Percentiles rank a stretch among this genome's conserved stretches.
Conservation (phyloP, 495 filamentous ascomycete genomes). For the Podospora pseudopauciseta region DNA sequence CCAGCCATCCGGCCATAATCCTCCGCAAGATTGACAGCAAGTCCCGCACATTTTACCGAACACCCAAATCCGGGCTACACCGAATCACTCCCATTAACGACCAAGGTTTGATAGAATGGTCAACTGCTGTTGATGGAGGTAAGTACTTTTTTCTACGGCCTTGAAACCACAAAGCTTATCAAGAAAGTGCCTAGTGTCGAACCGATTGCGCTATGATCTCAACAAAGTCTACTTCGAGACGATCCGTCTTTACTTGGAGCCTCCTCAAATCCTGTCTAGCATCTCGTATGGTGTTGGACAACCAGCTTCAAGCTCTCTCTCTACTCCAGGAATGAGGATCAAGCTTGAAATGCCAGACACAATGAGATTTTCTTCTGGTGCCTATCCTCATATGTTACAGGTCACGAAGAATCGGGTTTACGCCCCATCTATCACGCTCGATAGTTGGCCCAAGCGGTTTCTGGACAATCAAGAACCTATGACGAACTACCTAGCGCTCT, state of each 20-base stretch:
- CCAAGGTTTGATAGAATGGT: not conserved
- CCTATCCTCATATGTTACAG: constrained; percentile 3
- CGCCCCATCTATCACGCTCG: not conserved
- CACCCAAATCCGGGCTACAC: not conserved
- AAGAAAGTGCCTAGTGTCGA: not conserved
- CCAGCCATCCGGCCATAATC: constrained; percentile 4
- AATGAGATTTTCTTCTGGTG: not conserved
- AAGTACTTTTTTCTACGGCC: not conserved
- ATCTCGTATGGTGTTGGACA: not conserved
- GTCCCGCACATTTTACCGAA: not conserved
- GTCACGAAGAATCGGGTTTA: not conserved
- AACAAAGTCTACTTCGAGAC: not conserved
- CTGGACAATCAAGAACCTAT: not conserved
- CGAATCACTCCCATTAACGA: not conserved
- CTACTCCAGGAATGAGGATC: constrained; percentile 1
- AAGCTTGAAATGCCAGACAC: not conserved
- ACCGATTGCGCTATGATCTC: not conserved
- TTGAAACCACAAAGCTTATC: not conserved
- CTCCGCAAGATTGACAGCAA: not conserved
- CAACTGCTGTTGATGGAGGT: not conserved
- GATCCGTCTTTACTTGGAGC: not conserved
- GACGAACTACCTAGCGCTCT: not conserved
- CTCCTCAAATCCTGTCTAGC: not conserved
- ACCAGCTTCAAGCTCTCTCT: no score
- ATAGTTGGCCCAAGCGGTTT: not conserved